A percentile compares a stretch with the other conserved stretches of the same genome.
These are phyloP conservation scores for Boletus pseudopeckii DNA, from an alignment of 768 basidiomycete species.

Conservation along the genomic window DNA sequence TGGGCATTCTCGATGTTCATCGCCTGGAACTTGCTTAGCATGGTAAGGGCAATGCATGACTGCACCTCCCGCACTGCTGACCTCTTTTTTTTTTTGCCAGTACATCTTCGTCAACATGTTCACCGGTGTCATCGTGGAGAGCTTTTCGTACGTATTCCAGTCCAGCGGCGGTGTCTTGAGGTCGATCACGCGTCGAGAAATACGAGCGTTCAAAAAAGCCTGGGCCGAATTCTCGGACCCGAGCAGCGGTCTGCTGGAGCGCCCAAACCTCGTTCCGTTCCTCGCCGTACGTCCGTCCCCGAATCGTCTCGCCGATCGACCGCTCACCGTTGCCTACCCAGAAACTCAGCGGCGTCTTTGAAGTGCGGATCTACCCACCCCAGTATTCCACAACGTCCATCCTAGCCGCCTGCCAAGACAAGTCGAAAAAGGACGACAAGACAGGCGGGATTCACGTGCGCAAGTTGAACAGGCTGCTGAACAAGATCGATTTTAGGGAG, in stretches of 20 bases:
- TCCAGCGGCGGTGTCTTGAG: conserved; percentile 69
- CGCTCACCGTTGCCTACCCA: conserved; percentile 28
- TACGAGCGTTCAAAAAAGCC: conserved; percentile 90
- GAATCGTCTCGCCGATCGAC: background rate
- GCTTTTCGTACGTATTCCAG: conserved; percentile 94
- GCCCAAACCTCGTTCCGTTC: conserved; percentile 69
- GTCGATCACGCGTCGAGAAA: conserved; percentile 83
- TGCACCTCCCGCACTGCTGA: background rate
- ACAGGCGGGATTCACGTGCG: conserved; percentile 58
- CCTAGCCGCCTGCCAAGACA: conserved; percentile 45
- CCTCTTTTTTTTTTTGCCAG: conserved; percentile 37
- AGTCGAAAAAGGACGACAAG: conserved; percentile 32
- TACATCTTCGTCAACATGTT: conserved; percentile 97
- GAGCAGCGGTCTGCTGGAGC: conserved; percentile 75
- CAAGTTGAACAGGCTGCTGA: conserved; percentile 57
- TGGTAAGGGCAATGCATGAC: conserved; percentile 48
- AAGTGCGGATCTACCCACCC: conserved; percentile 78
- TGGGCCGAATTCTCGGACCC: conserved; percentile 85
- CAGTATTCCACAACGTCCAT: conserved; percentile 65
- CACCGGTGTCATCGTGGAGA: conserved; percentile 94
- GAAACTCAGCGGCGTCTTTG: conserved; percentile 85
- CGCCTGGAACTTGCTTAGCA: conserved; percentile 92
- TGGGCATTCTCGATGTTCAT: conserved; percentile 91
- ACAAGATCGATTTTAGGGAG: conserved; percentile 58
- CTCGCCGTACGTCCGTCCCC: conserved; percentile 58